Evolutionary conservation across 1,139 yeast species (phyloP).

Genomic region (Debaryomycetaceae sp.): DNA sequence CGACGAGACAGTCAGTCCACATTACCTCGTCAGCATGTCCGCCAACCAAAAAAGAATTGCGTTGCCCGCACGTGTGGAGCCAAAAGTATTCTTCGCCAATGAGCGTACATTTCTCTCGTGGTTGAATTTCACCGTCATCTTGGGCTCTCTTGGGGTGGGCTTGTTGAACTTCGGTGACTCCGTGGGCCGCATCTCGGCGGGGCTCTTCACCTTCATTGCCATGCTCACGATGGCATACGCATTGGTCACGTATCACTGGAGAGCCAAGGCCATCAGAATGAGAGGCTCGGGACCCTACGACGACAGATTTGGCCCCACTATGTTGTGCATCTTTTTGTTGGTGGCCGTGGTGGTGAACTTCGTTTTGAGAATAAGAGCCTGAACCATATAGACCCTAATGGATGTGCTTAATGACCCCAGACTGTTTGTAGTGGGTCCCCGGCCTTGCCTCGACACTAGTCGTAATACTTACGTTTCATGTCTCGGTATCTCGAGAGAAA

Average conservation of each 20-base stretch:
- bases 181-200: constrained; percentile 89
- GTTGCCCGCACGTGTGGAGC: constrained; percentile 95
- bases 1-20: too few relatives aligned
- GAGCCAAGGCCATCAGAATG: constrained; percentile 96
- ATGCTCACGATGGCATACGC: constrained; percentile 98
- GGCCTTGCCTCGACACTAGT: background rate
- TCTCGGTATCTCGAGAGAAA: constrained; percentile 29
- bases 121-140: constrained; percentile 95
- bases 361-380: constrained; percentile 69
- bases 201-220: constrained; percentile 87
- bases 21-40: constrained; percentile 20
- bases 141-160: constrained; percentile 96
- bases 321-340: constrained; percentile 88
- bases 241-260: constrained; percentile 94
- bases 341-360: constrained; percentile 93
- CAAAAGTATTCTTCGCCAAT: constrained; percentile 96
- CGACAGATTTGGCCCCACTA: constrained; percentile 98
- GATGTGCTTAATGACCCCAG: too few relatives aligned
- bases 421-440: too few relatives aligned
- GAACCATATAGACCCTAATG: constrained; percentile 9
- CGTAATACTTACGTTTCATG: constrained; percentile 27
- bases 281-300: constrained; percentile 98
- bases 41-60: constrained; percentile 75
- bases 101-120: constrained; percentile 97
- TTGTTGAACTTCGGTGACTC: constrained; percentile 93